phyloP scores from a whole-genome alignment of 139 green algal species.

The Trebouxia sp. region DNA sequence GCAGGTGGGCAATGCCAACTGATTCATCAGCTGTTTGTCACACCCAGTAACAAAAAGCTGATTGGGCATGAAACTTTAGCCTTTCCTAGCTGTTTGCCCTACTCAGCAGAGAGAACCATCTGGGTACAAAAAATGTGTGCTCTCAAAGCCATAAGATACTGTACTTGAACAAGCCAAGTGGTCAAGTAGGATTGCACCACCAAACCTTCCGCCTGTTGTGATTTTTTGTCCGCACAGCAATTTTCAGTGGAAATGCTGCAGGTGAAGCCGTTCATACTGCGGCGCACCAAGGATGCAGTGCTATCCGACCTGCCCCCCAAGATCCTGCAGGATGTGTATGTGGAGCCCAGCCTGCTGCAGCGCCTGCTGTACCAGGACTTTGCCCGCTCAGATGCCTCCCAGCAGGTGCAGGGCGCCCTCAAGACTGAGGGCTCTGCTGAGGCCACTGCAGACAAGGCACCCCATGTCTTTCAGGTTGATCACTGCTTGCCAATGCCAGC shows the following conservation, averaged over 20 bases:
- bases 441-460: constrained; percentile 28
- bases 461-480: constrained; percentile 56
- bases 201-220: no score
- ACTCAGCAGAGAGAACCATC: no score
- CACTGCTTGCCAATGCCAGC: not conserved
- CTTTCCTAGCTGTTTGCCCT: no score
- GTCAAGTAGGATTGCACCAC: no score
- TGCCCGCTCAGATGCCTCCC: not conserved
- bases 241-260: constrained; percentile 32
- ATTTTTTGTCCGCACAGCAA: no score
- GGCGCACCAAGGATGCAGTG: constrained; percentile 94
- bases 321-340: constrained; percentile 93
- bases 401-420: constrained; percentile 32
- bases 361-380: constrained; percentile 85
- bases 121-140: no score
- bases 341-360: constrained; percentile 85
- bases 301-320: constrained; percentile 95
- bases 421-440: not conserved
- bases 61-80: no score
- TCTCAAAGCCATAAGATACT: no score
- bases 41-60: no score
- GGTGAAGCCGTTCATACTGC: constrained; percentile 95
- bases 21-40: no score
- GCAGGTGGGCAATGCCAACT: no score
- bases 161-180: no score